phyloP scores from a whole-genome alignment of 2,329 filamentous ascomycete species.

The Hypoxylon sp. region DNA sequence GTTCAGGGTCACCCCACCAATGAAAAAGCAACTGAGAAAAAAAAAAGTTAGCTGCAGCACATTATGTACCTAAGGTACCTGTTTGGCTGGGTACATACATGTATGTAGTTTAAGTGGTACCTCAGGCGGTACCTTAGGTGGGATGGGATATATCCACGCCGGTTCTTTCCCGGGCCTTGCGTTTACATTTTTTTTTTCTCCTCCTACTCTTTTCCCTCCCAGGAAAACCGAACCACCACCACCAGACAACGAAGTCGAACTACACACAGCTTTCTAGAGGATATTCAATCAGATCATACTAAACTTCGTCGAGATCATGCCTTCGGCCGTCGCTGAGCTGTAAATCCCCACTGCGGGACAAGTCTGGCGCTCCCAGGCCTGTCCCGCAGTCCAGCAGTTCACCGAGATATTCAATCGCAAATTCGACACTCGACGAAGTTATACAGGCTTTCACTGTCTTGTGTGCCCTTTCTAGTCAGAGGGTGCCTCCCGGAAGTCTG shows the following conservation, averaged over 20 bases:
- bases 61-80: neutral
- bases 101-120: neutral
- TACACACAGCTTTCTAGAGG: conserved; percentile 54
- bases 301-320: conserved; percentile 82
- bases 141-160: conserved; percentile 45
- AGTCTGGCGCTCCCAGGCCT: conserved; percentile 65
- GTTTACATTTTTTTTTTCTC: conserved; percentile 48
- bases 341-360: conserved; percentile 88
- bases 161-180: conserved; percentile 52
- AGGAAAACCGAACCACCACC: conserved; percentile 55
- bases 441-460: conserved; percentile 68
- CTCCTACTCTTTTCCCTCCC: conserved; percentile 54
- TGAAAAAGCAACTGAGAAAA: conserved; percentile 36
- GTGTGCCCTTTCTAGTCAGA: conserved; percentile 49
- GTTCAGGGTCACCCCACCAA: conserved; percentile 45
- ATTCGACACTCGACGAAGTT: conserved; percentile 75
- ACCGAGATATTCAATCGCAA: conserved; percentile 77
- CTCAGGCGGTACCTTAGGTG: conserved; percentile 1
- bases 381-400: conserved; percentile 90
- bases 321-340: conserved; percentile 89
- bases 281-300: conserved; percentile 48
- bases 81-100: conserved; percentile 16
- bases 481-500: conserved; percentile 51
- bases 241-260: conserved; percentile 78
- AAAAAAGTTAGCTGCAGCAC: conserved; percentile 47